These are phyloP conservation scores for Pyronema omphalodes DNA, from an alignment of 495 filamentous ascomycete species.

Conservation along the genomic window DNA sequence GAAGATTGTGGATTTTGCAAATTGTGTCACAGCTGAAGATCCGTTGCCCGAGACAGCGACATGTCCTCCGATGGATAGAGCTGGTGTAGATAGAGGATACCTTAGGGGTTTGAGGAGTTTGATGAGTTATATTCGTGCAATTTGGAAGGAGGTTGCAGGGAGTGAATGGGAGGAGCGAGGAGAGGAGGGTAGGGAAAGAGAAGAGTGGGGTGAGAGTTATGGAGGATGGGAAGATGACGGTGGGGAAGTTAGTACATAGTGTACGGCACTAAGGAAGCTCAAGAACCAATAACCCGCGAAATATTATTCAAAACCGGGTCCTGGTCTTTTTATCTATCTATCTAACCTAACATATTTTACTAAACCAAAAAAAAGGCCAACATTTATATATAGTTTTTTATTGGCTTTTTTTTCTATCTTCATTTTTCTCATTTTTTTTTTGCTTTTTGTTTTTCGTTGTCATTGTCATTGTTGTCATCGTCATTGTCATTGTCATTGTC, in stretches of 20 bases:
- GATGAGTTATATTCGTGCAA: constrained; percentile 68
- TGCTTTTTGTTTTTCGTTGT: too few species aligned
- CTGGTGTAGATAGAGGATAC: constrained; percentile 75
- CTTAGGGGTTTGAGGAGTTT: constrained; percentile 66
- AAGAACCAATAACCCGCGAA: too few species aligned
- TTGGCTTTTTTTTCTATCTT: too few species aligned
- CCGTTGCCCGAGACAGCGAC: constrained; percentile 37
- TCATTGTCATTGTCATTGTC: too few species aligned
- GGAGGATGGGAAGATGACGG: constrained; percentile 24
- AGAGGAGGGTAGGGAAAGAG: constrained; percentile 22
- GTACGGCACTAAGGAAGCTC: neutral
- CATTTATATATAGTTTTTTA: too few species aligned
- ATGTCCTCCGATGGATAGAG: constrained; percentile 66
- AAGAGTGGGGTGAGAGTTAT: constrained; percentile 12
- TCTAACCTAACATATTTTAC: too few species aligned
- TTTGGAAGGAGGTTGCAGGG: constrained; percentile 57
- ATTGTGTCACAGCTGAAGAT: constrained; percentile 83
- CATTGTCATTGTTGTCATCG: too few species aligned
- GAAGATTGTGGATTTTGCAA: constrained; percentile 97
- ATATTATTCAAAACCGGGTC: too few species aligned
- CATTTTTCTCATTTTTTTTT: too few species aligned
- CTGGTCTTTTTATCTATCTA: too few species aligned
- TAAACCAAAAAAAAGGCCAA: too few species aligned
- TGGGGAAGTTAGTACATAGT: constrained; percentile 26
- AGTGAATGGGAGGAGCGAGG: constrained; percentile 33